These are phyloP conservation scores for Trichoderma breve DNA, from an alignment of 2,329 filamentous ascomycete genomes.

Conservation along the genomic window DNA sequence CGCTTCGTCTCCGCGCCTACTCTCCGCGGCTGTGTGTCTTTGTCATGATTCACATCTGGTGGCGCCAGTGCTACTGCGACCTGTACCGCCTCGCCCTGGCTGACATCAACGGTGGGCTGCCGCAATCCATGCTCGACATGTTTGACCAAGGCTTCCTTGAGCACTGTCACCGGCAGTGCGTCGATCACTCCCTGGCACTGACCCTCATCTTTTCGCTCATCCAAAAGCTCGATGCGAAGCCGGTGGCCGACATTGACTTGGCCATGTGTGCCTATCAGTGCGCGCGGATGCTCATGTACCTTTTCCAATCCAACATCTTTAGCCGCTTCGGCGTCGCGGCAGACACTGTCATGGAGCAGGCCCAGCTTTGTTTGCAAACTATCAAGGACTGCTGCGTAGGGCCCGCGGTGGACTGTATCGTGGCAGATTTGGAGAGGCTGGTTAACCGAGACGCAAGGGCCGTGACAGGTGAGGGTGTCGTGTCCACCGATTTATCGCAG, in stretches of 20 bases:
- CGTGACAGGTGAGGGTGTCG: not conserved
- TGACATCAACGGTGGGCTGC: conserved; percentile 51
- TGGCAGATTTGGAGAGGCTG: conserved; percentile 50
- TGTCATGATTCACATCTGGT: conserved; percentile 60
- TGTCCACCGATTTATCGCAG: conserved; percentile 19
- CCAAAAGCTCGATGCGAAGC: conserved; percentile 50
- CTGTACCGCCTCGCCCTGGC: conserved; percentile 53
- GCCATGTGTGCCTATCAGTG: conserved; percentile 57
- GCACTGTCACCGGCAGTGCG: conserved; percentile 50
- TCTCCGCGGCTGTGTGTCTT: conserved; percentile 57
- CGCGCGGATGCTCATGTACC: conserved; percentile 51
- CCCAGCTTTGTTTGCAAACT: conserved; percentile 50
- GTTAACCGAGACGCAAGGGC: conserved; percentile 44
- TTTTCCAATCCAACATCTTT: conserved; percentile 44
- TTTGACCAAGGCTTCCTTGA: conserved; percentile 50
- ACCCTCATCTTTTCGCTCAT: conserved; percentile 54
- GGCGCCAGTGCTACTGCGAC: conserved; percentile 58
- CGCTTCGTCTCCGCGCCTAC: conserved; percentile 54
- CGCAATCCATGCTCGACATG: conserved; percentile 42
- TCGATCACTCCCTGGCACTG: conserved; percentile 55
- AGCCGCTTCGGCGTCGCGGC: conserved; percentile 43
- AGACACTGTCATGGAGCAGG: conserved; percentile 49
- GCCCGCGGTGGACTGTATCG: conserved; percentile 48
- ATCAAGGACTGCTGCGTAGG: conserved; percentile 52
- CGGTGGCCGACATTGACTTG: conserved; percentile 55